These are phyloP conservation scores for Triticum monococcum DNA, from an alignment of 176 grass and related monocot genomes.

Conservation along the genomic window DNA sequence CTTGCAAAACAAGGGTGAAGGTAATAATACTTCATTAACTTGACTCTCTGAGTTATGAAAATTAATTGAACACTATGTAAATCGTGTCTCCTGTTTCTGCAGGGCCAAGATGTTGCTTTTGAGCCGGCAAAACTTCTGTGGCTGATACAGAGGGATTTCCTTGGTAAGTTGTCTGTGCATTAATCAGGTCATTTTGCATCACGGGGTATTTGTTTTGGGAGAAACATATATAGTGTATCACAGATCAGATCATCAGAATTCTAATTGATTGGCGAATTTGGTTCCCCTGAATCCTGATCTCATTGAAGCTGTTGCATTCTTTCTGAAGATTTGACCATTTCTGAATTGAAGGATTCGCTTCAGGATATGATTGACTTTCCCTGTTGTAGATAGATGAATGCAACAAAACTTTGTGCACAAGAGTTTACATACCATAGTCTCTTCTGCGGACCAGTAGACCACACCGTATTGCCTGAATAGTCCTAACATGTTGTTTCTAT, in stretches of 20 bases:
- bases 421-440: neutral
- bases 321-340: neutral
- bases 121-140: constrained; percentile 95
- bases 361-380: neutral
- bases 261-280: neutral
- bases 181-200: neutral
- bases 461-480: neutral
- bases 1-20: constrained; percentile 77
- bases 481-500: neutral
- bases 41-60: constrained; percentile 4
- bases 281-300: constrained; percentile 10
- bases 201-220: neutral
- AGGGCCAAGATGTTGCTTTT: constrained; percentile 96
- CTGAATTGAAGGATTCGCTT: neutral
- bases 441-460: neutral
- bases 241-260: neutral
- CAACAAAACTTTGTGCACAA: neutral
- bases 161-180: constrained; percentile 57
- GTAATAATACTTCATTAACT: constrained; percentile 58
- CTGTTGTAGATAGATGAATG: neutral
- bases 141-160: constrained; percentile 96
- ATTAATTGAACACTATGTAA: neutral
- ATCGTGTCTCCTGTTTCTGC: constrained; percentile 5
- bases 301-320: neutral
- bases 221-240: neutral